phyloP scores from a whole-genome alignment of 495 filamentous ascomycete genomes.

The Talaromyces nanjingensis region DNA sequence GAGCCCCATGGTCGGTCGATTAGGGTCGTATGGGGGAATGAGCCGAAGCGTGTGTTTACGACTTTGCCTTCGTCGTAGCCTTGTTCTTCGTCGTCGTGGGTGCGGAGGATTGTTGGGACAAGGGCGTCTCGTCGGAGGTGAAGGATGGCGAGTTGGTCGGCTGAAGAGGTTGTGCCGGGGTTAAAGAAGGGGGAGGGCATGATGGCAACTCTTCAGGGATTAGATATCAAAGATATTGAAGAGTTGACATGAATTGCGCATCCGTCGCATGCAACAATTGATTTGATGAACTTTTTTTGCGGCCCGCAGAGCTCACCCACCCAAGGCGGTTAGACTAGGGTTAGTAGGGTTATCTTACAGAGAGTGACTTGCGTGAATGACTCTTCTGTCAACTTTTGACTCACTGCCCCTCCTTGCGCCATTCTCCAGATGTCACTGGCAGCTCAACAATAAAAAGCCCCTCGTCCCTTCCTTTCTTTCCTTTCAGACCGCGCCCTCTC shows the following conservation, averaged over 20 bases:
- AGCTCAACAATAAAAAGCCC: neutral
- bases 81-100: slow-evolving; percentile 53
- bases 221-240: neutral
- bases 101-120: slow-evolving; percentile 63
- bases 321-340: neutral
- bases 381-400: neutral
- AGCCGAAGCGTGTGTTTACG: slow-evolving; percentile 89
- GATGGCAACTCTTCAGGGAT: neutral
- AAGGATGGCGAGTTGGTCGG: slow-evolving; percentile 63
- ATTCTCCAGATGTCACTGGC: neutral
- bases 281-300: neutral
- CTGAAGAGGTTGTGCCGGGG: slow-evolving; percentile 47
- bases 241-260: neutral
- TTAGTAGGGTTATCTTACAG: neutral
- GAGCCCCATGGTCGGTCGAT: slow-evolving; percentile 79
- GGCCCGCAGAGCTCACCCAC: slow-evolving; percentile 1
- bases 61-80: slow-evolving; percentile 78
- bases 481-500: neutral
- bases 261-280: neutral
- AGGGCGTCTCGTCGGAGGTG: slow-evolving; percentile 79
- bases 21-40: slow-evolving; percentile 86
- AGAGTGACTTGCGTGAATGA: neutral
- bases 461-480: neutral
- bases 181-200: slow-evolving; percentile 67
- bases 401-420: neutral